phyloP scores from a whole-genome alignment of 148 eudicot species.

The Amaranthus palmeri region DNA sequence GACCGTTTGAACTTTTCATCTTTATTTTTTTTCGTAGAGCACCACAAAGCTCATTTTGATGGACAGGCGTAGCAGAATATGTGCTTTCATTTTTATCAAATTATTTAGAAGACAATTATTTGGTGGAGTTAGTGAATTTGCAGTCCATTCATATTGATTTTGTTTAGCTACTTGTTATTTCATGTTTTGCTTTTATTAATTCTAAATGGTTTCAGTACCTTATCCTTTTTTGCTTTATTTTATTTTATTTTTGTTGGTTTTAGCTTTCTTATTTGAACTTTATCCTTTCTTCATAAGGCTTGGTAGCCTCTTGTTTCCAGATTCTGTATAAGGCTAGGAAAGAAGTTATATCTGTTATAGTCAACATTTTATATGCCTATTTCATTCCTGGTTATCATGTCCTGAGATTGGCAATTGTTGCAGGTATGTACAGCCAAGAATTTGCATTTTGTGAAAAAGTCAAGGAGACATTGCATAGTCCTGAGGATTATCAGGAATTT shows the following conservation, averaged over 20 bases:
- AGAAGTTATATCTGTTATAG: too few relatives aligned
- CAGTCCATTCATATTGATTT: neutral
- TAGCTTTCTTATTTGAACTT: neutral
- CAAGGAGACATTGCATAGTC: constrained; percentile 65
- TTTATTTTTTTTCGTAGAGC: neutral
- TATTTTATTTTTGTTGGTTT: neutral
- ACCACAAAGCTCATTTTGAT: neutral
- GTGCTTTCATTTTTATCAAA: neutral
- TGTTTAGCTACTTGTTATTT: too few relatives aligned
- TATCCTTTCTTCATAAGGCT: neutral
- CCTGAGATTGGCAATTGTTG: constrained; percentile 12
- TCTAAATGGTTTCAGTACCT: too few relatives aligned
- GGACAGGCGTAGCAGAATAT: neutral
- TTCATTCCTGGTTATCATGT: constrained; percentile 5
- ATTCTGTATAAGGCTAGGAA: too few relatives aligned
- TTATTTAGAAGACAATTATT: too few relatives aligned
- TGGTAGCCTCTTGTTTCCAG: neutral
- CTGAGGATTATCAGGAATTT: constrained; percentile 90
- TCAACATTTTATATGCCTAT: neutral
- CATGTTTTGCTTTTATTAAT: too few relatives aligned
- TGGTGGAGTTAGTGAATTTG: too few relatives aligned
- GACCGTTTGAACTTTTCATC: neutral
- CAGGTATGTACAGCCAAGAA: constrained; percentile 76
- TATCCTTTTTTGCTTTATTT: neutral
- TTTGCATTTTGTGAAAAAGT: constrained; percentile 88